Percentiles rank a stretch among this genome's conserved stretches.
Conservation (phyloP, 139 green algal species). For the Chlamydomonas schloesseri region DNA sequence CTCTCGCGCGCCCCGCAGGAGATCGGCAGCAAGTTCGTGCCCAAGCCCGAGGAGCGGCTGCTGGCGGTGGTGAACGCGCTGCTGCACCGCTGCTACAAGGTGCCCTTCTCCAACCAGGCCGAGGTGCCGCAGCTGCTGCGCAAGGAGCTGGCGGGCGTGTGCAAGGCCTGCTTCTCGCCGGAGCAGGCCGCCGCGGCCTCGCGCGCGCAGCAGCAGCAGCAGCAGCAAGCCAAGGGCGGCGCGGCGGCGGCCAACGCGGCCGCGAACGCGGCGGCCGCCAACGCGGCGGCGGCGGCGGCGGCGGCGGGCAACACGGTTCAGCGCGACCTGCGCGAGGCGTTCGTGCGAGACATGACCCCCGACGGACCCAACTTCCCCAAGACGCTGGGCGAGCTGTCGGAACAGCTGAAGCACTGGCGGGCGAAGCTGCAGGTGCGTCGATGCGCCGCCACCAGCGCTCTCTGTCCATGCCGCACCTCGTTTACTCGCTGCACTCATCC, state of each 20-base stretch:
- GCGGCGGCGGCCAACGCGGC: not conserved
- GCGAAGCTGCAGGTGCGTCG: constrained; percentile 73
- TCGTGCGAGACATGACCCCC: constrained; percentile 93
- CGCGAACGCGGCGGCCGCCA: not conserved
- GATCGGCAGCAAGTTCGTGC: constrained; percentile 84
- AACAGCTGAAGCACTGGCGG: constrained; percentile 90
- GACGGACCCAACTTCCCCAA: constrained; percentile 77
- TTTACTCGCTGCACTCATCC: too few species aligned
- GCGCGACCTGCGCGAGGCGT: constrained; percentile 78
- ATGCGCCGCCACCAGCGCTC: too few species aligned
- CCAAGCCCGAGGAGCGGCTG: constrained; percentile 92
- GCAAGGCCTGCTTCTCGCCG: constrained; percentile 78
- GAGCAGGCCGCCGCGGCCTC: constrained; percentile 15
- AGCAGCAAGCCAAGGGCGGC: not conserved
- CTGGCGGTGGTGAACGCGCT: constrained; percentile 94
- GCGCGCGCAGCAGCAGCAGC: not conserved
- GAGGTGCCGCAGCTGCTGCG: constrained; percentile 83
- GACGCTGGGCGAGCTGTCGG: constrained; percentile 88
- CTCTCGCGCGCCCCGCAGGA: constrained; percentile 52
- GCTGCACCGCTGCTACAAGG: constrained; percentile 94
- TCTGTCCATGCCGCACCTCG: too few species aligned
- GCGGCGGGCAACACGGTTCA: not conserved
- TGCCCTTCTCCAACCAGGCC: constrained; percentile 62
- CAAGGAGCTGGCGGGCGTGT: constrained; percentile 90
- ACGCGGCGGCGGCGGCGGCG: not conserved